Base-by-base conservation (phyloP, 257 asterid genomes). In the Solanum acaule region DNA sequence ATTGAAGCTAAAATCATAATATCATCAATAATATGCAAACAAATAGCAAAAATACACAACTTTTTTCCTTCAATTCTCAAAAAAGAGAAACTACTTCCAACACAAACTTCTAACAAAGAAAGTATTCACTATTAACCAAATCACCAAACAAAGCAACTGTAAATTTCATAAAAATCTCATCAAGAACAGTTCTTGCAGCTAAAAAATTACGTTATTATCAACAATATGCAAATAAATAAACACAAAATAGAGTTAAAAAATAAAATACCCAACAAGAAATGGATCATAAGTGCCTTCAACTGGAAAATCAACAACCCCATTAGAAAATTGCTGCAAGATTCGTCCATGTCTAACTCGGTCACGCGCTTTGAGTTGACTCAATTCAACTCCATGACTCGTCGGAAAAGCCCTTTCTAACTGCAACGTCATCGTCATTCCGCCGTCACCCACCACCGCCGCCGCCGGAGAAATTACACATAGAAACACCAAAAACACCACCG, bases 281-380 rank as follows among this genome's bases (percentile, higher is more conserved):
- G 99, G 99, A 92, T 97, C 98, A 31, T 90, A 97, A 87, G 98
- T 94, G 87, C 99, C 99, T 87, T 93, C 89, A 86, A 96, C 97
- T 38, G 95, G 92, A 87, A 97, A 93, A 94, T 97, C 98, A 88
- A 95, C 94, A 85, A 97, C 95, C 61, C 96, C 96, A 40, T 63
- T 67, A 90, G 44, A 6, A 33, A 37, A 33, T 83, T 94, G 97
- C 93, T 96, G 99, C 94, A 97, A 88, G 83, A 95, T 81, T 87
- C 99, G 91, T 44, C 98, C 94, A 89, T 95, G 99, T 37, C 99
- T 86, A 59, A 94, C 88, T 35, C 94, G 90, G 95, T 97, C 99
- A 29, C 91, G 92, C 35, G 91, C 93, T 87, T 91, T 93, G 92
- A 96, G 96, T 90, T 92, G 94, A 93, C 93, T 94, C 94, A 97